Evolutionary conservation across 306 rosid genomes (phyloP).

Genomic region (Oemleria cerasiformis): DNA sequence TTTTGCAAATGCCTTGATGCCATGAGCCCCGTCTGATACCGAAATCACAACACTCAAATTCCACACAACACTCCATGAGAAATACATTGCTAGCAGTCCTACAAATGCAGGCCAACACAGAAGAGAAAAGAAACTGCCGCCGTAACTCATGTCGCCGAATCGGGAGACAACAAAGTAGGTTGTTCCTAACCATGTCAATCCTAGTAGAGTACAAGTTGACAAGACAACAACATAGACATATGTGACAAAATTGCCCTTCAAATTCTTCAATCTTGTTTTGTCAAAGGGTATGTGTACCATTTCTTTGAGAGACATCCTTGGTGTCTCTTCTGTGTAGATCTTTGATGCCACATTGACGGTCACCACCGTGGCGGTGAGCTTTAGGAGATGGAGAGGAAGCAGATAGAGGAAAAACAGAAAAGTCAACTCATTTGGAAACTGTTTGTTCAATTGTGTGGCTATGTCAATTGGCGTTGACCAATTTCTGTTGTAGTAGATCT

Average conservation of each 20-base stretch:
- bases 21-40: conserved; percentile 34
- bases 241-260: conserved; percentile 17
- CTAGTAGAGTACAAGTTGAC: conserved; percentile 18
- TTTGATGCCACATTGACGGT: conserved; percentile 22
- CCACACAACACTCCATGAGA: conserved; percentile 59
- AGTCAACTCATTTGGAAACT: neutral
- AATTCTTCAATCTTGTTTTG: conserved; percentile 9
- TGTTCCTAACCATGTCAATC: conserved; percentile 14
- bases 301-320: conserved; percentile 17
- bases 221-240: conserved; percentile 14
- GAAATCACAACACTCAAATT: conserved; percentile 58
- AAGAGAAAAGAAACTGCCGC: neutral
- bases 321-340: conserved; percentile 13
- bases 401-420: conserved; percentile 21
- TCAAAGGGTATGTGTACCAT: neutral
- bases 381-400: conserved; percentile 25
- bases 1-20: conserved; percentile 30
- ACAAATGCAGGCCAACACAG: conserved; percentile 19
- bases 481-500: too few relatives aligned
- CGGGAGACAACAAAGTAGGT: conserved; percentile 8
- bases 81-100: conserved; percentile 32
- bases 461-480: neutral
- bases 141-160: neutral
- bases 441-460: neutral
- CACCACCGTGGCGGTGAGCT: conserved; percentile 2